Conservation (phyloP, 2,329 filamentous ascomycete genomes). For the Botrytis porri region DNA sequence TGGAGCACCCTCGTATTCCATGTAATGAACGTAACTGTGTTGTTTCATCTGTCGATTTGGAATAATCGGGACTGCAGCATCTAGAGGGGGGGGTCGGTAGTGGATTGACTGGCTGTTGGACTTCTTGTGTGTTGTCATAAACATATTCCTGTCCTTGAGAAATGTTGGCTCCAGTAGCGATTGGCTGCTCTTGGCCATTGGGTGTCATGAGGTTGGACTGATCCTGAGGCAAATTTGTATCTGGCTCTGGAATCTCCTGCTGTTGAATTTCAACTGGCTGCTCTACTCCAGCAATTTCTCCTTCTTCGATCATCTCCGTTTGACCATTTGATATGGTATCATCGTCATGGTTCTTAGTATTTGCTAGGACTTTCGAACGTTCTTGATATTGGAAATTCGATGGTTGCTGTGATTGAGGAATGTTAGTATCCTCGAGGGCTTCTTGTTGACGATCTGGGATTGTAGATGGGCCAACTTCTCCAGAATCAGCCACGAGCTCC, state of each 20-base stretch:
- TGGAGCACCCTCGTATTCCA: neutral
- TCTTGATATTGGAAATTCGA: neutral
- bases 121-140: neutral
- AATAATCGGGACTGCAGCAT: neutral
- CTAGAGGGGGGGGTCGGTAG: fast-evolving
- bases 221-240: neutral
- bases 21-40: neutral
- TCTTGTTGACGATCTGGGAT: neutral
- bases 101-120: neutral
- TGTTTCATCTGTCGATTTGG: neutral
- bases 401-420: neutral
- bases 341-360: neutral
- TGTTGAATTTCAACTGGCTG: neutral
- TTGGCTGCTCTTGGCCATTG: neutral
- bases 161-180: neutral
- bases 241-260: neutral
- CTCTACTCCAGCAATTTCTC: neutral
- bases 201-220: neutral
- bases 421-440: neutral
- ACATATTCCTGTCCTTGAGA: neutral
- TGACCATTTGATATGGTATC: neutral
- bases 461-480: fast-evolving
- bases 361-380: fast-evolving
- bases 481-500: fast-evolving
- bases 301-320: neutral